Base-by-base conservation (phyloP, 306 rosid genomes). In the Citrullus colocynthis region DNA sequence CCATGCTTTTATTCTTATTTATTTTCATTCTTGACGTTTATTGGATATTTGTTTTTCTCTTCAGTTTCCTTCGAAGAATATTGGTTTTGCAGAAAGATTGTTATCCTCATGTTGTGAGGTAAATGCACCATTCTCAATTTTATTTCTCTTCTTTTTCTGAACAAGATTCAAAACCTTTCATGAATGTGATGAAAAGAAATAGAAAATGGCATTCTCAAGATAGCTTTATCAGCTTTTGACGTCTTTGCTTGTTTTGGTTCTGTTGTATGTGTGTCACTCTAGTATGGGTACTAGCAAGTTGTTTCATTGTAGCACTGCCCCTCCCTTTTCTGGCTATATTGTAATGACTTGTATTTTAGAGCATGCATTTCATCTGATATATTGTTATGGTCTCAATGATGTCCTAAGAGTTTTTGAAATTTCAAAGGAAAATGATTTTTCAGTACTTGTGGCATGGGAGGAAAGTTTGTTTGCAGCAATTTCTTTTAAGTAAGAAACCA, bases 101-200 rank as follows among this genome's bases (percentile, higher is more conserved):
- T 36, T 95, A 73, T 75, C 93, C 75, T 75, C 91, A 37, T 95
- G 98, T 78, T 95, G 98, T 79, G 86, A 83, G 98, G 98, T 95
- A 67, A 80, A 91, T 79, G 80, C 79, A 52, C 62, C 36, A 48
- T 66, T 55, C n/a, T 81, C 45, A 3, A 44, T 63, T 63, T 16
- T 34, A 14, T 63, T 4, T 63, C 44, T 58, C 45, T 34, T 34
- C 41, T 63, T 63, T 39, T 36, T 63, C 45, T 1, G 20, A 34
- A 34, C 21, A 36, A 36, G 45, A 63, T 34, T 16, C 14, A 63
- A 8, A 15, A 18, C 44, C 12, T 6, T 15, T 63, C 45, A 36
- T 63, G 34, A 10, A 34, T 17, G 45, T 36, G 36, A 63, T 34
- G 71, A 62, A 15, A 62, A 62, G 69, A 62, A 62, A 62, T 44